Percentiles rank a stretch among this genome's conserved stretches.
These are phyloP conservation scores for Solanum hybrid DNA, from an alignment of 305 asterid species.

Conservation along the genomic window DNA sequence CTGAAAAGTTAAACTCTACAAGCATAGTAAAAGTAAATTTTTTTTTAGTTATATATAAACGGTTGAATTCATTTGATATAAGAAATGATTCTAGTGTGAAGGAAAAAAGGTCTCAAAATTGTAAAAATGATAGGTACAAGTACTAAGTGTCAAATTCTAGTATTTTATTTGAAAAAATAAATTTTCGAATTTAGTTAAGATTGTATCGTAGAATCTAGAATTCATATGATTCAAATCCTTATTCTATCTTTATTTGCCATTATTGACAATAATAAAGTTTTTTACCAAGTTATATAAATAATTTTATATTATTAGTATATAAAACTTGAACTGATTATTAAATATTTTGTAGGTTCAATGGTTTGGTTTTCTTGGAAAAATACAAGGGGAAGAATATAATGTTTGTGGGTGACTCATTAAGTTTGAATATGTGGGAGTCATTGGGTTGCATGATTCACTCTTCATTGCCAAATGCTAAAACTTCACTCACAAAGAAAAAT, in stretches of 20 bases:
- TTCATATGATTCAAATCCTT: not conserved
- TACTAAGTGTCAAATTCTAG: not conserved
- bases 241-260: not conserved
- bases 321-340: not conserved
- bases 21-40: not conserved
- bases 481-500: conserved; percentile 27
- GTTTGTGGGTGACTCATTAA: conserved; percentile 95
- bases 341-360: conserved; percentile 50
- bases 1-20: not conserved
- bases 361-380: conserved; percentile 65
- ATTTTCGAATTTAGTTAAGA: not conserved
- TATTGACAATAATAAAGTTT: not conserved
- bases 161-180: not conserved
- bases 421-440: conserved; percentile 94
- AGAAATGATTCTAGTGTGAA: not conserved
- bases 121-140: not conserved
- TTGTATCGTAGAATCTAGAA: not conserved
- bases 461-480: conserved; percentile 42
- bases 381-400: conserved; percentile 78
- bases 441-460: conserved; percentile 84
- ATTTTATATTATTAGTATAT: not conserved
- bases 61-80: not conserved
- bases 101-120: not conserved
- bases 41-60: not conserved
- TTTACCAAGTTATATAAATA: not conserved